These are phyloP conservation scores for Ophiostoma tasmaniense DNA, from an alignment of 2,329 filamentous ascomycete genomes.

Conservation along the genomic window DNA sequence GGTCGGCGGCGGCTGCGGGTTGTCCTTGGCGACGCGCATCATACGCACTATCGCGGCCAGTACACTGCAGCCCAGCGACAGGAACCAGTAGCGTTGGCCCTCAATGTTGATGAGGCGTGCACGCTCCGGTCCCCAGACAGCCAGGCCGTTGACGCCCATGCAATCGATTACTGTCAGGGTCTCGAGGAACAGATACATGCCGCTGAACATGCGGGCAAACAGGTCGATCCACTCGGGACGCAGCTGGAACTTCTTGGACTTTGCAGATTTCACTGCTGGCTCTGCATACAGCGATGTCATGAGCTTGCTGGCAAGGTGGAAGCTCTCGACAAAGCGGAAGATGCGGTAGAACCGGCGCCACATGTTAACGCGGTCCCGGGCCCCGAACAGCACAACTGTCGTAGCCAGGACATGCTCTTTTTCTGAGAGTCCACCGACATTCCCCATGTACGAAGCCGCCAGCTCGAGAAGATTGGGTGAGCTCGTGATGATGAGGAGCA, in stretches of 20 bases:
- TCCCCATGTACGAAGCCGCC: slow-evolving; percentile 17
- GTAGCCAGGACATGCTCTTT: slow-evolving; percentile 20
- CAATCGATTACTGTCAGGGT: slow-evolving; percentile 52
- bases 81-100: slow-evolving; percentile 63
- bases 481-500: slow-evolving; percentile 40
- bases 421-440: background rate
- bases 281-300: background rate
- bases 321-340: slow-evolving; percentile 58
- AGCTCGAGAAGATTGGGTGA: slow-evolving; percentile 35
- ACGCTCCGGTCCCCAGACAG: slow-evolving; percentile 44
- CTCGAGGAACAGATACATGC: slow-evolving; percentile 61
- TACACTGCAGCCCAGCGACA: slow-evolving; percentile 47
- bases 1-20: slow-evolving; percentile 29
- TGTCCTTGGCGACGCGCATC: slow-evolving; percentile 34
- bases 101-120: slow-evolving; percentile 45
- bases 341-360: slow-evolving; percentile 56
- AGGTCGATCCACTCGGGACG: slow-evolving; percentile 41
- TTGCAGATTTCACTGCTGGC: background rate
- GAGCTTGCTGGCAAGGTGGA: slow-evolving; percentile 35
- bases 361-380: slow-evolving; percentile 38
- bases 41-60: slow-evolving; percentile 28
- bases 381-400: slow-evolving; percentile 21
- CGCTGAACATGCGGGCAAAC: slow-evolving; percentile 50
- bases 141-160: slow-evolving; percentile 34
- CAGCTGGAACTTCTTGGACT: background rate